These are phyloP conservation scores for Helotiales sp. DNA, from an alignment of 2,329 filamentous ascomycete species.

Conservation along the genomic window DNA sequence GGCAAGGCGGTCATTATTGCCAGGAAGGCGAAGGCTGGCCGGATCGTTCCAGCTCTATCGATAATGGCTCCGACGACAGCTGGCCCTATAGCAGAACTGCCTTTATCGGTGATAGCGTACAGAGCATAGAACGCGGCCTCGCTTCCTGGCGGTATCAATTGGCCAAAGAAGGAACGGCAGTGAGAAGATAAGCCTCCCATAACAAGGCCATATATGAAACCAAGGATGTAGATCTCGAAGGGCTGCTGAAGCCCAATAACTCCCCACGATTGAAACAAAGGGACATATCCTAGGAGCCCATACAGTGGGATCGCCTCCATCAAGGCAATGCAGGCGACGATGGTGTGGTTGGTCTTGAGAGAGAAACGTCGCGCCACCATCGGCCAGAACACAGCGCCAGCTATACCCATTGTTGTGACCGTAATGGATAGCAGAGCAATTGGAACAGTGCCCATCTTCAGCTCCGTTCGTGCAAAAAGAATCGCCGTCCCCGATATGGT, in stretches of 20 bases:
- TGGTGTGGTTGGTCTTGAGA: constrained; percentile 79
- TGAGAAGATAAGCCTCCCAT: constrained; percentile 91
- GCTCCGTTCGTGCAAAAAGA: constrained; percentile 88
- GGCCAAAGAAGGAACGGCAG: constrained; percentile 86
- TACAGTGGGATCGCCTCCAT: constrained; percentile 95
- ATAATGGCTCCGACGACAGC: constrained; percentile 92
- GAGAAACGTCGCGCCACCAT: constrained; percentile 69
- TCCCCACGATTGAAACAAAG: constrained; percentile 71
- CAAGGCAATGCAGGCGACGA: constrained; percentile 80
- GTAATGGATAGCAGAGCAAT: constrained; percentile 93
- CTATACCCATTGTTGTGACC: constrained; percentile 77
- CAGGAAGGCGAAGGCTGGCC: constrained; percentile 89
- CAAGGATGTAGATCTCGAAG: constrained; percentile 95
- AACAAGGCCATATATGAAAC: constrained; percentile 87
- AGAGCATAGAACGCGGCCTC: constrained; percentile 95
- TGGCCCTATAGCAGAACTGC: constrained; percentile 89
- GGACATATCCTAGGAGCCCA: constrained; percentile 83
- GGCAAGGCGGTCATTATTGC: constrained; percentile 78
- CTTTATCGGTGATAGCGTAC: constrained; percentile 97
- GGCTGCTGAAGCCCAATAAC: constrained; percentile 82
- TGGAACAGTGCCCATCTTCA: constrained; percentile 86
- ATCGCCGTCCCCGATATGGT: constrained; percentile 94
- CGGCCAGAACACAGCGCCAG: constrained; percentile 88
- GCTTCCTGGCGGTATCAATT: constrained; percentile 87
- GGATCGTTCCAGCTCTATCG: constrained; percentile 74